phyloP scores from a whole-genome alignment of 2,329 filamentous ascomycete genomes.

The Camillea tinctor region DNA sequence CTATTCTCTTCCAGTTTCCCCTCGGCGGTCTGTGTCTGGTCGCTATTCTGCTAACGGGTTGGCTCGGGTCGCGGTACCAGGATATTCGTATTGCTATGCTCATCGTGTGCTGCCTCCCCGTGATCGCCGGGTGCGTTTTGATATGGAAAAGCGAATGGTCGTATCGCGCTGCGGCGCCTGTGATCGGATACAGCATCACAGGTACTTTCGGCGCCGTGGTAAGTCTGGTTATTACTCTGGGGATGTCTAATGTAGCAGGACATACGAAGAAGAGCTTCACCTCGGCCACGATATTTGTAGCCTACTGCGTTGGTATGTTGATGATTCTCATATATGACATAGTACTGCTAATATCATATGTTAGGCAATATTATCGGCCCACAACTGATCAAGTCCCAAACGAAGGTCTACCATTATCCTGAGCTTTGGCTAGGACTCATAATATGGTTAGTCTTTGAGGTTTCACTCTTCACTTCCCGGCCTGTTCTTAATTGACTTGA shows the following conservation, averaged over 20 bases:
- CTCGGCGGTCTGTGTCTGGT: slow-evolving; percentile 68
- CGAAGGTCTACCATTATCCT: slow-evolving; percentile 66
- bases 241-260: slow-evolving; percentile 68
- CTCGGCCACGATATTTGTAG: slow-evolving; percentile 71
- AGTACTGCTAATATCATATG: slow-evolving; percentile 1
- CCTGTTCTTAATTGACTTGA: slow-evolving; percentile 10
- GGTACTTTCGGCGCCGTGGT: slow-evolving; percentile 73
- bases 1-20: slow-evolving; percentile 74
- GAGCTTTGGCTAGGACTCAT: slow-evolving; percentile 70
- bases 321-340: neutral
- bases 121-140: slow-evolving; percentile 71
- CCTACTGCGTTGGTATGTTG: slow-evolving; percentile 61
- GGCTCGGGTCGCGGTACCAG: slow-evolving; percentile 55
- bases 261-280: slow-evolving; percentile 78
- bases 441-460: slow-evolving; percentile 41
- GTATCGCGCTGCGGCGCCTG: slow-evolving; percentile 62
- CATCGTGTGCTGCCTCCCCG: slow-evolving; percentile 65
- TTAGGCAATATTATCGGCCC: slow-evolving; percentile 71
- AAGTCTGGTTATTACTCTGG: slow-evolving; percentile 52
- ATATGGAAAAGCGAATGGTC: slow-evolving; percentile 71
- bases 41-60: slow-evolving; percentile 65
- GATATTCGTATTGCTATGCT: slow-evolving; percentile 67
- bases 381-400: slow-evolving; percentile 67
- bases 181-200: slow-evolving; percentile 69
- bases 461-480: neutral